Evolutionary conservation across 2,329 filamentous ascomycete genomes (phyloP).

Genomic region (Colletotrichum sidae): DNA sequence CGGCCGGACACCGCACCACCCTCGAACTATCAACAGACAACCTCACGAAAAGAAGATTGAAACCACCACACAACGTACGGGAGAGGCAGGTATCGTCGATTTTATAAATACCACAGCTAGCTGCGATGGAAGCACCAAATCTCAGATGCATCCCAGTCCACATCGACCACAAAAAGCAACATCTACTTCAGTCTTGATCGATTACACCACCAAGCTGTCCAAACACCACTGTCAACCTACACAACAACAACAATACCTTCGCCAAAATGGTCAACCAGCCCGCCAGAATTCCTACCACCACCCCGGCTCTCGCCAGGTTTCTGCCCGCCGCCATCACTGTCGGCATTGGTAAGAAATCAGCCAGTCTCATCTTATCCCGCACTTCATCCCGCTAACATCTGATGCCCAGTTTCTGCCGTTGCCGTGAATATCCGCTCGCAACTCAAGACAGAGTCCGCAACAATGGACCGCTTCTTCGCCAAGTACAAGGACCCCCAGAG

Average conservation of each 20-base stretch:
- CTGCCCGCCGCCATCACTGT: conserved; percentile 31
- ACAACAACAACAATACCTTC: background rate
- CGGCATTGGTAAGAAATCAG: conserved; percentile 19
- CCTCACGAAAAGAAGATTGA: background rate
- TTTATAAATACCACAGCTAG: conserved; percentile 24
- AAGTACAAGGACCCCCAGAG: conserved; percentile 52
- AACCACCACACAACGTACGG: conserved; percentile 25
- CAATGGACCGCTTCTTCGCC: conserved; percentile 52
- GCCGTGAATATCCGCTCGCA: conserved; percentile 49
- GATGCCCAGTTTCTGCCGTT: conserved; percentile 39
- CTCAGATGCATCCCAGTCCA: conserved; percentile 30
- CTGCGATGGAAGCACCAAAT: conserved; percentile 1
- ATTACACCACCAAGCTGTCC: conserved; percentile 2
- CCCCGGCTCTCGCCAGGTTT: conserved; percentile 27
- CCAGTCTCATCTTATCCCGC: fast-evolving
- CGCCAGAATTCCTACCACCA: conserved; percentile 23
- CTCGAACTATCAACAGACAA: conserved; percentile 33
- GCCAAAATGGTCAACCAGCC: conserved; percentile 32
- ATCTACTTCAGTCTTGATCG: background rate
- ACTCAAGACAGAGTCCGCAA: conserved; percentile 46
- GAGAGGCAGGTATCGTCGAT: conserved; percentile 12
- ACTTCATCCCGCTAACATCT: background rate
- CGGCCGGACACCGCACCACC: conserved; percentile 32
- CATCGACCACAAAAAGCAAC: conserved; percentile 33
- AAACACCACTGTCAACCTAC: conserved; percentile 3